Evolutionary conservation across 228 moss, liverwort and hornwort species (phyloP).

Genomic region (Sphagnum magellanicum): DNA sequence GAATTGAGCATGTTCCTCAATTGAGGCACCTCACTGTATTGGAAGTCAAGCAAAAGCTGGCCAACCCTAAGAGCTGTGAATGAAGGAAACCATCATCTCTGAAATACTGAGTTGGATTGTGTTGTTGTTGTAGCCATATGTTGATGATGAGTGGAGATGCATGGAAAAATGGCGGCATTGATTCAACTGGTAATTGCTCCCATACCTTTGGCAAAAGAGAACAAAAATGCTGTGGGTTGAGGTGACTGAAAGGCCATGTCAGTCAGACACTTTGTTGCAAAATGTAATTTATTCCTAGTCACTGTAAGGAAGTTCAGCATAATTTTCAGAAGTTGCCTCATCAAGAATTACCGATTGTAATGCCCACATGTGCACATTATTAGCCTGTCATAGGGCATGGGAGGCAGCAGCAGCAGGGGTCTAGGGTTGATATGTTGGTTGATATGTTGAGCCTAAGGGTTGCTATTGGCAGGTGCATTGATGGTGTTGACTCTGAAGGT

Average conservation of each 20-base stretch:
- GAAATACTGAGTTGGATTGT: neutral
- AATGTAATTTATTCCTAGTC: neutral
- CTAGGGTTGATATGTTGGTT: no score
- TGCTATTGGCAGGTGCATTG: constrained; percentile 48
- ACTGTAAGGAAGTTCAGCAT: neutral
- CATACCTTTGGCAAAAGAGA: no score
- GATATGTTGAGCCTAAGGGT: neutral
- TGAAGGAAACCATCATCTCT: no score
- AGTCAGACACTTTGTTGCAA: neutral
- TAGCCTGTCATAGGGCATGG: neutral
- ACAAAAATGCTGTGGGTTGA: neutral
- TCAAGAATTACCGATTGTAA: no score
- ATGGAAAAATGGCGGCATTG: constrained; percentile 96
- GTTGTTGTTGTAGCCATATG: constrained; percentile 69
- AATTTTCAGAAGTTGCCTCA: neutral
- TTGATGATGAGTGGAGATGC: constrained; percentile 95
- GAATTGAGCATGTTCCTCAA: no score
- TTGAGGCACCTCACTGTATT: no score
- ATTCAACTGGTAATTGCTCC: constrained; percentile 58
- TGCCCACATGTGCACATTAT: no score
- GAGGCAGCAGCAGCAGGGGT: neutral
- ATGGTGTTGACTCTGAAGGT: constrained; percentile 87
- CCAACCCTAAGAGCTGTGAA: no score
- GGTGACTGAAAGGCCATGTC: neutral
- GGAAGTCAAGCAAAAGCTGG: no score